A percentile compares a stretch with the other conserved stretches of the same genome.
Evolutionary conservation across 2,329 filamentous ascomycete genomes (phyloP).

Genomic region (Talaromyces sp.): DNA sequence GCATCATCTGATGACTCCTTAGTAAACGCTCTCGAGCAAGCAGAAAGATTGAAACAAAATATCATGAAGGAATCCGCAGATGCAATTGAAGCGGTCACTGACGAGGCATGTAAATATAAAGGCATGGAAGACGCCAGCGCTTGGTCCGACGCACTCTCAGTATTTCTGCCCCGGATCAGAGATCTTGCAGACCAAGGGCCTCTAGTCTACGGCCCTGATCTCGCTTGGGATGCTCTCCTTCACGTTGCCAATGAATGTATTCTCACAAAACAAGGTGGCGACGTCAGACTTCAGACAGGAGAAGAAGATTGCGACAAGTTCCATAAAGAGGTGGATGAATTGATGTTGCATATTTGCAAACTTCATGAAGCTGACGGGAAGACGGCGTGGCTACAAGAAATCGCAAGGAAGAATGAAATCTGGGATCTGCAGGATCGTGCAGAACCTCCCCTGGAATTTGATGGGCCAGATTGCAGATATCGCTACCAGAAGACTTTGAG

Average conservation of each 20-base stretch:
- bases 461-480: not conserved
- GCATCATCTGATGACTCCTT: not conserved
- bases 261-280: not conserved
- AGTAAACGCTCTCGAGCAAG: not conserved
- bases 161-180: not conserved
- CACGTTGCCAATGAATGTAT: not conserved
- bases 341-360: not conserved
- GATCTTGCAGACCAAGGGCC: not conserved
- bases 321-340: not conserved
- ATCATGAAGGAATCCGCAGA: no score
- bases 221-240: not conserved
- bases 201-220: not conserved
- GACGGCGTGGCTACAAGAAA: not conserved
- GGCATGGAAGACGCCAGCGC: not conserved
- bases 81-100: not conserved
- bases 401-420: not conserved
- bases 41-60: not conserved
- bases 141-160: not conserved
- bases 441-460: not conserved
- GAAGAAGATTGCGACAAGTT: not conserved
- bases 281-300: not conserved
- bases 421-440: not conserved
- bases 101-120: not conserved
- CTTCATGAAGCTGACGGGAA: not conserved
- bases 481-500: not conserved